Evolutionary conservation across 176 grass and related monocot species (phyloP), one percentile per base, ranked within the genome.

Genomic region (Oryza coarctata): DNA sequence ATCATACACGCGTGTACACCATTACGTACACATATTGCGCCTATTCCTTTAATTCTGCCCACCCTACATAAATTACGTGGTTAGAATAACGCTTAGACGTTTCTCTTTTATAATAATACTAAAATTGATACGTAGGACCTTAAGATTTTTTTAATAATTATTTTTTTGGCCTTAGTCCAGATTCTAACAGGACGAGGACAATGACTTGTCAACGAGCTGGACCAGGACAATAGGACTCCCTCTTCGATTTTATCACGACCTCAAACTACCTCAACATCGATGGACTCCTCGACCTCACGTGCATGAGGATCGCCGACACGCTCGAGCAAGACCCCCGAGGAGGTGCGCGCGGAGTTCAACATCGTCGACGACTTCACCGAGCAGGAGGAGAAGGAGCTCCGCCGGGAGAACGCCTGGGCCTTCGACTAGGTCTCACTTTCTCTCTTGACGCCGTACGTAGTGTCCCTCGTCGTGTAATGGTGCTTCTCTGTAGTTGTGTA

Each of bases 341-440:
- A 84, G 82, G 43, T 84, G 23, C 71, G 81, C 32, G 1, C 20
- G 64, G 30, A 0, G 7, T 61, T 70, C 64, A 32, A 77, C 64
- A 69, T 84, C 63, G 1, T 7, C 18, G 68, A 60, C 8, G 73
- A 70, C 65, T 23, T 15, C 73, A 76, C 20, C 26, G 0, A 22
- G 63, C 6, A 68, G 7, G 17, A 84, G 82, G 74, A 76, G 18
- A 1, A 58, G 25, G 45, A 15, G 62, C 14, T 84, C 12, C 82
- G 14, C 71, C 22, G 0, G 43, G n/a, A 84, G 82, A 1, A 68
- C 17, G 44, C n/a, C 23, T 75, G 62, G 81, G 58, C 61, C n/a
- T 83, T 83, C 80, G 62, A 9, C 9, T 10, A 34, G 74, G 14
- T 7, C 58, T 63, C 32, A 1, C 40, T 43, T 43, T 43, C 40